Evolutionary conservation across 2,329 filamentous ascomycete species (phyloP).

Genomic region (Fulvia fulva): DNA sequence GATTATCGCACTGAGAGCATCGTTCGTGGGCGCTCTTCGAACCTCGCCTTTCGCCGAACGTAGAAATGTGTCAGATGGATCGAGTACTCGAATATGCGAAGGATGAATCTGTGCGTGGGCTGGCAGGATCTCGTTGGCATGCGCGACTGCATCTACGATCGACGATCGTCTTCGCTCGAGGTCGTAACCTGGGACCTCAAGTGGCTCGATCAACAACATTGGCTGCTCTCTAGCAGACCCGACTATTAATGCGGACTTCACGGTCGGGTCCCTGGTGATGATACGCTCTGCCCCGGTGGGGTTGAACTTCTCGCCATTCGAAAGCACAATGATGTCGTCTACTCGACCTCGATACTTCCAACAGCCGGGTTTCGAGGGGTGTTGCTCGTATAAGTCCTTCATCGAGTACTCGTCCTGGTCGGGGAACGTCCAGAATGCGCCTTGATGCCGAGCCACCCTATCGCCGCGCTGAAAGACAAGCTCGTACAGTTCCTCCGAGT

Average conservation of each 20-base stretch:
- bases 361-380: constrained; percentile 2
- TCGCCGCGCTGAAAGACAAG: not conserved
- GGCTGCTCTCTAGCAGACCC: constrained; percentile 29
- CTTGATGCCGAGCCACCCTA: not conserved
- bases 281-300: constrained; percentile 8
- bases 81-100: constrained; percentile 40
- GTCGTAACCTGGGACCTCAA: constrained; percentile 8
- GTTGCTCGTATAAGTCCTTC: constrained; percentile 5
- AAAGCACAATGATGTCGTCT: constrained; percentile 7
- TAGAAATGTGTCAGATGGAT: constrained; percentile 6
- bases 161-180: constrained; percentile 28
- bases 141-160: constrained; percentile 43
- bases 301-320: constrained; percentile 7
- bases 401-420: not conserved
- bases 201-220: constrained; percentile 30
- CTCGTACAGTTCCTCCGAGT: not conserved
- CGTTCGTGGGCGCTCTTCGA: constrained; percentile 7
- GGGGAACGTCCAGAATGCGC: constrained; percentile 3
- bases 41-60: constrained; percentile 15
- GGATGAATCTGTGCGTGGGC: constrained; percentile 44
- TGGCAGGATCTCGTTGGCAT: constrained; percentile 41
- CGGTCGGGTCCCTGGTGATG: constrained; percentile 16
- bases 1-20: constrained; percentile 1
- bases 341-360: constrained; percentile 7
- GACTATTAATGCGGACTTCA: constrained; percentile 33